Conservation (phyloP, 805 yeast genomes). For the Clavispora carvajalis region DNA sequence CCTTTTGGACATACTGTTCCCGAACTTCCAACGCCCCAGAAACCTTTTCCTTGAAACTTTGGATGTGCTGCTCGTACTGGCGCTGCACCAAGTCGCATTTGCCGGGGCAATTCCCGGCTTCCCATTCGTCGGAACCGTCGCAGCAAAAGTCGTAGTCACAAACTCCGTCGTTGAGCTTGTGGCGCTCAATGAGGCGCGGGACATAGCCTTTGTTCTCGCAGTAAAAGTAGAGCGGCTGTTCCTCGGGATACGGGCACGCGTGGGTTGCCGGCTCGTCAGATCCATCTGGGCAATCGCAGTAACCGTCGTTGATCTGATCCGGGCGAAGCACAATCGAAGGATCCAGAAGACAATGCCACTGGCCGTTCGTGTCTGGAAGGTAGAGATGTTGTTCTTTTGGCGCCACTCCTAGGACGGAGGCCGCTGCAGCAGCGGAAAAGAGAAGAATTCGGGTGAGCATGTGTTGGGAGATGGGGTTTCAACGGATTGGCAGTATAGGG, state of each 20-base stretch:
- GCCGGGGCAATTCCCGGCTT: constrained; percentile 44
- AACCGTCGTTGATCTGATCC: constrained; percentile 75
- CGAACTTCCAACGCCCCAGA: constrained; percentile 25
- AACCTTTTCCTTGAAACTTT: constrained; percentile 3
- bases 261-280: constrained; percentile 95
- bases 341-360: constrained; percentile 66
- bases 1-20: constrained; percentile 18
- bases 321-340: constrained; percentile 59
- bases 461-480: too few relatives aligned
- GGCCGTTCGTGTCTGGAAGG: constrained; percentile 43
- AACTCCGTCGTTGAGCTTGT: constrained; percentile 78
- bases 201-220: constrained; percentile 73
- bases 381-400: constrained; percentile 42
- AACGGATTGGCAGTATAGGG: too few relatives aligned
- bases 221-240: constrained; percentile 44
- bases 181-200: constrained; percentile 58
- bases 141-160: constrained; percentile 90
- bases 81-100: constrained; percentile 47
- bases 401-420: constrained; percentile 26
- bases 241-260: constrained; percentile 52
- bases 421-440: not conserved
- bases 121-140: constrained; percentile 88
- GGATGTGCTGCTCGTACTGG: constrained; percentile 21
- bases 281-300: constrained; percentile 97
- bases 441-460: not conserved